phyloP scores from a whole-genome alignment of 2,329 filamentous ascomycete genomes.

The Diaporthe capsici region DNA sequence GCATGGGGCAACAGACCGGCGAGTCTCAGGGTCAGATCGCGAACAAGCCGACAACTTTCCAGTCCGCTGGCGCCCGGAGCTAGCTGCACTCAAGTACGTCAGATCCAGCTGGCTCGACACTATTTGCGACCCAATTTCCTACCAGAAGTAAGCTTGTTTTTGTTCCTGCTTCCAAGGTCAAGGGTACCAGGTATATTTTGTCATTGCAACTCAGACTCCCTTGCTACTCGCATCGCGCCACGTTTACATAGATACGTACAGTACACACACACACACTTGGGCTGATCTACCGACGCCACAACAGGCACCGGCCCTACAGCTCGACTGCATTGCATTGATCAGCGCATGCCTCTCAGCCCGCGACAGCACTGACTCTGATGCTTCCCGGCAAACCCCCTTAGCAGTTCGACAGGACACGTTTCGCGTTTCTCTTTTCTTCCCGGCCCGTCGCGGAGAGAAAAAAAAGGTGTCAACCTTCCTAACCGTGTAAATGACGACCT shows the following conservation, averaged over 20 bases:
- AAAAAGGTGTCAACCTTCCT: conserved; percentile 9
- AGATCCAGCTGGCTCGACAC: conserved; percentile 10
- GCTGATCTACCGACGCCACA: conserved; percentile 17
- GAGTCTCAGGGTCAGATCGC: conserved; percentile 5
- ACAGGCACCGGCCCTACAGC: conserved; percentile 27
- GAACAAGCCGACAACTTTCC: not conserved
- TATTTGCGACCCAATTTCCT: not conserved
- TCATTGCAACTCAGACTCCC: not conserved
- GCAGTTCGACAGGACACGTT: conserved; percentile 36
- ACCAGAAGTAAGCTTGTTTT: no score
- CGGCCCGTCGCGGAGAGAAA: conserved; percentile 25
- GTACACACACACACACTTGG: conserved; percentile 14
- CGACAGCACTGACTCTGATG: conserved; percentile 36
- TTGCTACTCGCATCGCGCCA: conserved; percentile 25
- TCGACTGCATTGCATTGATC: conserved; percentile 27
- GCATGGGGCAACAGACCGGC: not conserved
- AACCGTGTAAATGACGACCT: conserved; percentile 58
- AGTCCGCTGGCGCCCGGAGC: not conserved
- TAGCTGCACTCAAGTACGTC: not conserved
- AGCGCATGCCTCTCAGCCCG: conserved; percentile 39
- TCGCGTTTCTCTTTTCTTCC: conserved; percentile 30
- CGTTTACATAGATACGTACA: conserved; percentile 18
- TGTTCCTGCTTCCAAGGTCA: not conserved
- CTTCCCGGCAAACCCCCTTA: conserved; percentile 14
- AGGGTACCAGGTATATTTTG: not conserved